A percentile compares a stretch with the other conserved stretches of the same genome.
These are phyloP conservation scores for Debaryomyces castellii DNA, from an alignment of 805 yeast genomes.

Conservation along the genomic window DNA sequence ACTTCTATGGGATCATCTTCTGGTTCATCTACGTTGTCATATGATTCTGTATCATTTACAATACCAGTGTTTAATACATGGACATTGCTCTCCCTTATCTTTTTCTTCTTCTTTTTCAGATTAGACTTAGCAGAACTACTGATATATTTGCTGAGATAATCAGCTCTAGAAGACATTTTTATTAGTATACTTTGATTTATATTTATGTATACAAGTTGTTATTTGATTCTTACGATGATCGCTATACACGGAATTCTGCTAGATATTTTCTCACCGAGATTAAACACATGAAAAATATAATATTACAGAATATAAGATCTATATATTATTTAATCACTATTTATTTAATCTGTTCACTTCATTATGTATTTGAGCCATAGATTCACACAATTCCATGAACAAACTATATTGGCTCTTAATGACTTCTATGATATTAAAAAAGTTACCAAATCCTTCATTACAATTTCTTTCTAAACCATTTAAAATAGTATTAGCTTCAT, in stretches of 20 bases:
- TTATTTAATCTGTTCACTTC: constrained; percentile 21
- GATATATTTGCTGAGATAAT: constrained; percentile 32
- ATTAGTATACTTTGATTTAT: background rate
- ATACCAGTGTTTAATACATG: constrained; percentile 2
- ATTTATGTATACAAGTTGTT: background rate
- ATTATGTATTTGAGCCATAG: constrained; percentile 66
- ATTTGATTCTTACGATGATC: too few species aligned
- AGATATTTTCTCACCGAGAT: background rate
- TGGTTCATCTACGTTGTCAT: constrained; percentile 1
- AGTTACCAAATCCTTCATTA: constrained; percentile 40
- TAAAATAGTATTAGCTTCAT: constrained; percentile 56
- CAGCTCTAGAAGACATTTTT: constrained; percentile 24
- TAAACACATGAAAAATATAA: too few species aligned
- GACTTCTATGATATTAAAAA: constrained; percentile 53
- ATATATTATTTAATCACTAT: background rate
- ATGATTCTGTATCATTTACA: constrained; percentile 3
- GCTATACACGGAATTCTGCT: too few species aligned
- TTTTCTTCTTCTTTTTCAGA: constrained; percentile 14
- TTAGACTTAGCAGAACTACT: constrained; percentile 6
- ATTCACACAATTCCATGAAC: constrained; percentile 74
- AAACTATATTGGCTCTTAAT: constrained; percentile 66
- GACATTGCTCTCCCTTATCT: constrained; percentile 5
- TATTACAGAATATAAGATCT: too few species aligned
- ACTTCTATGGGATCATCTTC: constrained; percentile 26
- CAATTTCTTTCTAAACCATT: constrained; percentile 40